These are phyloP conservation scores for Arthrobotrys musiformis DNA, from an alignment of 2,329 filamentous ascomycete species.

Conservation along the genomic window DNA sequence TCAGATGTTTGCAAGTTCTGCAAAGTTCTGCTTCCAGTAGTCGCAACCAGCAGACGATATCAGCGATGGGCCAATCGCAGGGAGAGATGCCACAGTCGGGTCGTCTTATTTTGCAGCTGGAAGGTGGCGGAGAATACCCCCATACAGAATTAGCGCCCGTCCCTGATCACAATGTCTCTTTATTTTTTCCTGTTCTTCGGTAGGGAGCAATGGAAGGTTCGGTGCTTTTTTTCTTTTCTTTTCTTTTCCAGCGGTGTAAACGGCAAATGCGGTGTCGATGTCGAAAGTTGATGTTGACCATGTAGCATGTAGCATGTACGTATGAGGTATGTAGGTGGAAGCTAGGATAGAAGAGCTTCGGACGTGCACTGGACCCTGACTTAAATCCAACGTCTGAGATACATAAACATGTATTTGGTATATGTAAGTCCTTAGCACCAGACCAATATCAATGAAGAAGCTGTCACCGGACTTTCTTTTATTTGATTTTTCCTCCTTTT, in stretches of 20 bases:
- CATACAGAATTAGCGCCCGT: conserved; percentile 40
- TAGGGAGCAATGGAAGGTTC: conserved; percentile 44
- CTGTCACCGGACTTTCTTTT: conserved; percentile 40
- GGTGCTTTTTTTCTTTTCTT: no score
- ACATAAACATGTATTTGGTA: neutral
- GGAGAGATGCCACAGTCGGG: conserved; percentile 27
- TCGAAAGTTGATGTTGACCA: neutral
- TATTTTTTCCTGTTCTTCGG: no score
- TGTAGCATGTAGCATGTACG: neutral
- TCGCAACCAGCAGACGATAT: conserved; percentile 36
- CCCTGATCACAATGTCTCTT: conserved; percentile 15
- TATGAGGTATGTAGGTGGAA: no score
- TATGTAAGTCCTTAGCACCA: neutral
- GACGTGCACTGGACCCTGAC: neutral
- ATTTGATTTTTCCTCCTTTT: conserved; percentile 17
- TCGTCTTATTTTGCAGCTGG: conserved; percentile 34
- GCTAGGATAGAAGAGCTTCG: neutral
- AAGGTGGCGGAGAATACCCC: conserved; percentile 44
- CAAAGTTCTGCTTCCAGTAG: conserved; percentile 52
- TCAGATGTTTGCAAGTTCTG: conserved; percentile 40
- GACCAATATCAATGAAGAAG: neutral
- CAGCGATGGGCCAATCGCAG: conserved; percentile 48
- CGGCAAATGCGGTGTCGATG: conserved; percentile 4
- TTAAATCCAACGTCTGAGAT: conserved; percentile 3
- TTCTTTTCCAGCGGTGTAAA: no score